These are phyloP conservation scores for Oryza brachyantha DNA, from an alignment of 176 grass and related monocot species.

Conservation along the genomic window DNA sequence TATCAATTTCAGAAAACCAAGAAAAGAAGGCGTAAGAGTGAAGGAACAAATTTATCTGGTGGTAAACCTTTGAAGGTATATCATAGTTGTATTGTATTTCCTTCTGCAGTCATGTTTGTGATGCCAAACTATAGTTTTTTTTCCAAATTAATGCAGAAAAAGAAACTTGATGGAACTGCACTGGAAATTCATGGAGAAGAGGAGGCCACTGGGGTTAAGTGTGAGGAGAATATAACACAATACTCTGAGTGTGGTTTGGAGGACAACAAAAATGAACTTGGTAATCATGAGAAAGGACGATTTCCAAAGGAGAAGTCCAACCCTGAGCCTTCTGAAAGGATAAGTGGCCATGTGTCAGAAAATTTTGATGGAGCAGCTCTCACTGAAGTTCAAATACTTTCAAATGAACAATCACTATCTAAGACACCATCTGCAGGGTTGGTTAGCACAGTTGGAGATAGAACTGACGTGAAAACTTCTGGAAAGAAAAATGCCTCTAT, in stretches of 20 bases:
- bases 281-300: constrained; percentile 19
- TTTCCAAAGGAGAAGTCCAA: constrained; percentile 8
- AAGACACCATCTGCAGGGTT: constrained; percentile 28
- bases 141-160: constrained; percentile 31
- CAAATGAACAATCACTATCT: constrained; percentile 20
- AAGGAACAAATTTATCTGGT: constrained; percentile 24
- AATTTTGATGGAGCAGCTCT: constrained; percentile 17
- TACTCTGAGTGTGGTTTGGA: constrained; percentile 19
- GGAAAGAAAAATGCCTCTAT: constrained; percentile 28
- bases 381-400: not conserved
- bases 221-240: constrained; percentile 22
- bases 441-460: not conserved
- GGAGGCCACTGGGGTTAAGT: not conserved
- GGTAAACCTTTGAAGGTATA: constrained; percentile 41
- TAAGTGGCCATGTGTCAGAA: not conserved
- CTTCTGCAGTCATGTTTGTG: constrained; percentile 11
- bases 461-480: constrained; percentile 7
- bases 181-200: constrained; percentile 25
- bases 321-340: constrained; percentile 9
- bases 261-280: constrained; percentile 15
- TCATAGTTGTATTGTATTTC: not conserved
- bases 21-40: constrained; percentile 41
- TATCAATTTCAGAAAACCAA: constrained; percentile 30
- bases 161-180: constrained; percentile 10
- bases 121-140: not conserved